These are phyloP conservation scores for Boletus coccyginus DNA, from an alignment of 768 basidiomycete species.

Conservation along the genomic window DNA sequence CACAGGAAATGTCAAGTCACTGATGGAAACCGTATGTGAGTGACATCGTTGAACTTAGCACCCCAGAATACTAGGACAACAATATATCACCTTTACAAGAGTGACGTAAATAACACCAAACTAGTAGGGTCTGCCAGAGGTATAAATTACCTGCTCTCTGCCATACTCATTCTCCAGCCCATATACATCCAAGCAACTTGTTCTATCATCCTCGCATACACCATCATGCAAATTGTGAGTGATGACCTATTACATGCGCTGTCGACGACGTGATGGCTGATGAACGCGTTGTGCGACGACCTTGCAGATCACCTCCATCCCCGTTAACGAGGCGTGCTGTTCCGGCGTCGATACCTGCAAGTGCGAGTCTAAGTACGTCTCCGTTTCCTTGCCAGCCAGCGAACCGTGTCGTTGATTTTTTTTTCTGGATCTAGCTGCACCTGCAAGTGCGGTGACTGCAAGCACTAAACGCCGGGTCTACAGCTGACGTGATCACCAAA, in stretches of 20 bases:
- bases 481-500: too few relatives aligned
- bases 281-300: too few relatives aligned
- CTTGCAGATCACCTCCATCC: conserved; percentile 7
- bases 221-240: conserved; percentile 17
- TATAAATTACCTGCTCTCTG: not conserved
- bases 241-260: too few relatives aligned
- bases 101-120: conserved; percentile 1
- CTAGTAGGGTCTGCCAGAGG: not conserved
- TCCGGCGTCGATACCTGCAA: conserved; percentile 1
- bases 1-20: not conserved
- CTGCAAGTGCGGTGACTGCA: conserved; percentile 22
- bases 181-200: not conserved
- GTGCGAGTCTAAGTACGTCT: conserved; percentile 11
- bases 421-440: conserved; percentile 2
- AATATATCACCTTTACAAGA: not conserved
- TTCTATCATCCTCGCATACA: not conserved
- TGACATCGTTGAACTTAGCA: not conserved
- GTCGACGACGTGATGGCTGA: not conserved
- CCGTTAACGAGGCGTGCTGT: conserved; percentile 23
- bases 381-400: not conserved
- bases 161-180: not conserved
- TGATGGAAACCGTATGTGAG: not conserved
- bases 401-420: not conserved
- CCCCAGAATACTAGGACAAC: not conserved
- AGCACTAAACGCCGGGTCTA: conserved; percentile 5